Base-by-base conservation (phyloP, 805 yeast species). In the Kluyveromyces wickerhamii region DNA sequence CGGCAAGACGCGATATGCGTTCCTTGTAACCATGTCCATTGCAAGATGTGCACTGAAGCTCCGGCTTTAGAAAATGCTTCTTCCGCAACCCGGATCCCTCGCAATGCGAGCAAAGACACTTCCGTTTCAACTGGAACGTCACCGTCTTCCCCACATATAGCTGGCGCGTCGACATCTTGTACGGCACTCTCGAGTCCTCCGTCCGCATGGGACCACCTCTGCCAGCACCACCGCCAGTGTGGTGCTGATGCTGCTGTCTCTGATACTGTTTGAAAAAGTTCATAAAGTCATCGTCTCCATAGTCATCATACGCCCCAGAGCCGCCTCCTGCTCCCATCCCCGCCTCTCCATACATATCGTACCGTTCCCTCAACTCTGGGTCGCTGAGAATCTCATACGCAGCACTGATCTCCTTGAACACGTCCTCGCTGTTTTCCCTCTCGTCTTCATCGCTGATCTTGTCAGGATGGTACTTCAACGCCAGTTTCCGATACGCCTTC, bases 301-400 rank as follows among this genome's bases (percentile, higher is more conserved):
- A 81, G n/a, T 56, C 66, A n/a, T 63, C 67, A 29, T 27, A 34
- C 21, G 53, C 51, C 17, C 42, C 42, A 11, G 35, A 38, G 12
- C 41, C 37, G 31, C 38, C 36, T 10, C 35, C 36, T 1, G 63
- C 43, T 1, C 66, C 69, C 40, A 55, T 62, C 27, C 36, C 29
- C 2, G 59, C 44, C 17, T 60, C 59, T 4, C 81, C 82, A 43
- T 69, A 73, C 13, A 59, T 45, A 50, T 81, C 88, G 50, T 79
- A 81, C 29, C 72, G 67, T 24, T 59, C 59, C 39, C 87, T 60
- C 46, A 65, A 70, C 8, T 59, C 67, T 21, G 77, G 94, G 54
- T 88, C 94, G 19, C 75, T 73, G 39, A 89, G 61, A 3, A 81
- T 64, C 52, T 86, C 95, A 54, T 89, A 89, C 0, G 97, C 97